Base-by-base conservation (phyloP, 2,329 filamentous ascomycete species). In the Aspergillus melleus region DNA sequence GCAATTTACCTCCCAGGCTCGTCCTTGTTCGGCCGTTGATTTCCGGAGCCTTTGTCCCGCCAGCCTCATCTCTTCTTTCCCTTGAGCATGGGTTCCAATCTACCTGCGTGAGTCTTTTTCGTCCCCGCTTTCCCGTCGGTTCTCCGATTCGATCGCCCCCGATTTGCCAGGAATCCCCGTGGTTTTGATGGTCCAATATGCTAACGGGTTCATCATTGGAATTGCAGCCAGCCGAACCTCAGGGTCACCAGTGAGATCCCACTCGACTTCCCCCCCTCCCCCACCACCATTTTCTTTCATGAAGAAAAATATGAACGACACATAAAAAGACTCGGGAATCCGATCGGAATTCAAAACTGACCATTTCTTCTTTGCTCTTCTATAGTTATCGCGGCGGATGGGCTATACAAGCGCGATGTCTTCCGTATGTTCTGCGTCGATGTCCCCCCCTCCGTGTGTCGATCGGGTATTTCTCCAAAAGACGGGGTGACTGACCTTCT, bases 331-430 rank as follows among this genome's bases (percentile, higher is more conserved):
- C 16, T 8, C 24, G 9, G 19, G 19, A 22, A 24, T n/a, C 16
- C 16, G 14, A 14, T n/a, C 36, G 14, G 36, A 42, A 42, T 42
- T 42, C 6, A 42, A 42, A 42, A 47, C 22, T 47, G 19, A 53
- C 39, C 49, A 30, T 44, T 26, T 30, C n/a, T 26, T 10, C 14
- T 22, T 53, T 50, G n/a, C 14, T 61, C 68, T 26, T 56, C 39
- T 70, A 69, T 77, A 98, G 95, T 99, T 81, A 97, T 99, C 82
- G 95, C 95, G 70, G 95, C 95, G 70, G 95, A 99, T 84, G 95
- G 95, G 62, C 84, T 99, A 67, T 98, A 97, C 84, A 99, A 98
- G 84, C 89, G 95, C 80, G 95, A 99, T 91, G 93, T 99, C 63
- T 98, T 99, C 80, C 87, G 95, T 98, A 89, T 71, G 92, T 87